A percentile compares a stretch with the other conserved stretches of the same genome.
Conservation (phyloP, 306 rosid species). For the Malus domestica region DNA sequence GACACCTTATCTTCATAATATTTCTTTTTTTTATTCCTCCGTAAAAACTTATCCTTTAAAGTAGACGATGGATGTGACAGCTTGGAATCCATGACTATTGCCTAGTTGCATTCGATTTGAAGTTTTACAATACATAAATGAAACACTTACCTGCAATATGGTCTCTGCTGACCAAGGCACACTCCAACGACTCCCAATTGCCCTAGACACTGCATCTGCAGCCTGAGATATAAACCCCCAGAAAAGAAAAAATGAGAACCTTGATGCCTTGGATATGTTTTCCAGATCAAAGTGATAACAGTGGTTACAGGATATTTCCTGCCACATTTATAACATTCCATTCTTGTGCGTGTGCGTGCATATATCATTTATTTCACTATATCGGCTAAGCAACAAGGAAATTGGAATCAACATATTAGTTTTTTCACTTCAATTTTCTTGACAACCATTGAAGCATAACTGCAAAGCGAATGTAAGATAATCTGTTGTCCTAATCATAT, state of each 20-base stretch:
- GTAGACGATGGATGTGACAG: not conserved
- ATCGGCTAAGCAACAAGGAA: not conserved
- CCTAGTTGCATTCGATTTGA: not conserved
- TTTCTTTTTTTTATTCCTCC: not conserved
- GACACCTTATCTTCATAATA: not conserved
- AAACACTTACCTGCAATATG: slow-evolving; percentile 63
- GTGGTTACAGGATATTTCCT: not conserved
- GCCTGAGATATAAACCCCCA: slow-evolving; percentile 36
- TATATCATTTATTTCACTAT: not conserved
- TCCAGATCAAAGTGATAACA: not conserved
- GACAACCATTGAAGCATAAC: not conserved
- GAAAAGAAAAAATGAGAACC: slow-evolving; percentile 4
- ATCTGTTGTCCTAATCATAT: not conserved
- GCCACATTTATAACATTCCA: not conserved
- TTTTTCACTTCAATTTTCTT: not conserved
- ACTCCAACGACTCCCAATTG: slow-evolving; percentile 63
- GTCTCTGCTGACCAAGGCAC: slow-evolving; percentile 91
- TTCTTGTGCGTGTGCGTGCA: not conserved
- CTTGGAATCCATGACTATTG: not conserved
- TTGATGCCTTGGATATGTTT: not conserved
- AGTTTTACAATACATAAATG: slow-evolving; percentile 2
- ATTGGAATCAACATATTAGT: not conserved
- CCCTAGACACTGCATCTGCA: slow-evolving; percentile 38
- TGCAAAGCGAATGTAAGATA: not conserved
- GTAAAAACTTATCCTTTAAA: not conserved